Conservation (phyloP, 2,329 filamentous ascomycete species). For the Didymosphaeria variabile region DNA sequence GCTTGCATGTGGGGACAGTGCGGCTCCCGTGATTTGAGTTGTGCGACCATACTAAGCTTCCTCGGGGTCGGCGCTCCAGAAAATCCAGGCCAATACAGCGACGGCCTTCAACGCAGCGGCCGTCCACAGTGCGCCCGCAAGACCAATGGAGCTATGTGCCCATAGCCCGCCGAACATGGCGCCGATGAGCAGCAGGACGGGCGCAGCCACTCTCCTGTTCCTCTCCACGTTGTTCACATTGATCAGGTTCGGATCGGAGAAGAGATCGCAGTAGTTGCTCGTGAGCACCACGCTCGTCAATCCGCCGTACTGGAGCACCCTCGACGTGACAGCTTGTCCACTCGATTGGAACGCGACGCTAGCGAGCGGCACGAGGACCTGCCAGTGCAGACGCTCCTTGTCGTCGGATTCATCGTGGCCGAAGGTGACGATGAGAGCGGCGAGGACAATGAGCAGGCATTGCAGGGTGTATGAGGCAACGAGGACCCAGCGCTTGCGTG, state of each 20-base stretch:
- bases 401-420: slow-evolving; percentile 47
- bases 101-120: slow-evolving; percentile 52
- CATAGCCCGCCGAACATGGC: slow-evolving; percentile 64
- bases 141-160: slow-evolving; percentile 61
- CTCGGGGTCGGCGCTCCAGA: slow-evolving; percentile 51
- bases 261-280: slow-evolving; percentile 82
- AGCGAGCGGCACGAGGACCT: slow-evolving; percentile 71
- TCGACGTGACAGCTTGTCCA: slow-evolving; percentile 78
- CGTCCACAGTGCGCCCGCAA: slow-evolving; percentile 62
- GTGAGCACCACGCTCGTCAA: slow-evolving; percentile 83
- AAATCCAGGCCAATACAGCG: slow-evolving; percentile 51
- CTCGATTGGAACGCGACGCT: slow-evolving; percentile 79
- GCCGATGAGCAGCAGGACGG: slow-evolving; percentile 62
- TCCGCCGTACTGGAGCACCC: slow-evolving; percentile 73
- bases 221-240: slow-evolving; percentile 59
- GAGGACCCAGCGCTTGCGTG: slow-evolving; percentile 71
- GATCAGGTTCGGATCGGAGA: slow-evolving; percentile 69
- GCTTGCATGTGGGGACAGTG: too few relatives aligned
- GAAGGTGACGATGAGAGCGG: slow-evolving; percentile 56
- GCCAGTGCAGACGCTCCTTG: slow-evolving; percentile 50
- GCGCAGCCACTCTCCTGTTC: slow-evolving; percentile 61
- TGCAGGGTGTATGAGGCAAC: slow-evolving; percentile 56
- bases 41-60: slow-evolving; percentile 17
- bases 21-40: too few relatives aligned
- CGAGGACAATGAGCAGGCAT: slow-evolving; percentile 51